A percentile compares a stretch with the other conserved stretches of the same genome.
Evolutionary conservation across 768 basidiomycete genomes (phyloP).

Genomic region (Termitomyces sp.): DNA sequence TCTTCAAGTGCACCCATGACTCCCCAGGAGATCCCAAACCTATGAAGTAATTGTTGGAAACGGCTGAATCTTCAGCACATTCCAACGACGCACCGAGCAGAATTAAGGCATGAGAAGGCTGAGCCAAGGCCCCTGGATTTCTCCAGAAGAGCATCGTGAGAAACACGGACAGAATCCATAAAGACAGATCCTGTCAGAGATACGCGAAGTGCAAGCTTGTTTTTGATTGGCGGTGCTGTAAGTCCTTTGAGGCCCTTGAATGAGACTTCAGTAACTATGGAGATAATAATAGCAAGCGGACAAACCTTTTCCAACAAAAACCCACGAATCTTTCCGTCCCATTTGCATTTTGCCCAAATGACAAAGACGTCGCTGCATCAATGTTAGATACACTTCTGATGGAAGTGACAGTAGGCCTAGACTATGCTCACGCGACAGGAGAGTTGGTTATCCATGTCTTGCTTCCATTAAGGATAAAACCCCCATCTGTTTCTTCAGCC

Average conservation of each 20-base stretch:
- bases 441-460: conserved; percentile 99
- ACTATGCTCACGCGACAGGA: conserved; percentile 66
- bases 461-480: conserved; percentile 82
- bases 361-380: conserved; percentile 74
- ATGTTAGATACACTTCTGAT: not conserved
- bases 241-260: conserved; percentile 75
- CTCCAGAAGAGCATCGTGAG: conserved; percentile 71
- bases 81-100: conserved; percentile 50
- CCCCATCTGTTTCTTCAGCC: conserved; percentile 80
- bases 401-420: conserved; percentile 7
- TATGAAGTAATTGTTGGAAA: conserved; percentile 15
- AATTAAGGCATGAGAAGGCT: conserved; percentile 92
- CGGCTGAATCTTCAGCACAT: not conserved
- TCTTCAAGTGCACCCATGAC: conserved; percentile 96
- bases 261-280: not conserved
- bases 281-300: conserved; percentile 5
- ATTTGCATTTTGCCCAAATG: conserved; percentile 92
- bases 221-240: conserved; percentile 81
- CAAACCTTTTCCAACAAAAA: conserved; percentile 86
- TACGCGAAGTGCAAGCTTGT: conserved; percentile 87
- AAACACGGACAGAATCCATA: conserved; percentile 85
- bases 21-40: conserved; percentile 91
- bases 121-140: conserved; percentile 72
- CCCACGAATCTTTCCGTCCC: conserved; percentile 87
- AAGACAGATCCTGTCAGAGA: conserved; percentile 85